Evolutionary conservation across 805 yeast genomes (phyloP).

Genomic region (Monosporozyma aquatica): DNA sequence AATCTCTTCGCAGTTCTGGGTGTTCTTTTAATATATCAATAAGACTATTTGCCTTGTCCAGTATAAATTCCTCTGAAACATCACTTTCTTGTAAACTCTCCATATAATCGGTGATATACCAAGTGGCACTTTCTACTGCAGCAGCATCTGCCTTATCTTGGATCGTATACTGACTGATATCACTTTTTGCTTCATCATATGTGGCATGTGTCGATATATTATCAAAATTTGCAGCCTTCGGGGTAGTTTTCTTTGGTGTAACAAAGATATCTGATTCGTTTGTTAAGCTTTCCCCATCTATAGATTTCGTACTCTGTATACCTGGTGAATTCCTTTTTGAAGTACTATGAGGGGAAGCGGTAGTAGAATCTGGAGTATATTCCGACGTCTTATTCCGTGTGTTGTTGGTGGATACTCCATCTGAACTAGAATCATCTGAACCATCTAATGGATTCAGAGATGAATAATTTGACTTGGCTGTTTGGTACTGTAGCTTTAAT

Average conservation of each 20-base stretch:
- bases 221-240: neutral
- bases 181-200: neutral
- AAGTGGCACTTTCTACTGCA: slow-evolving; percentile 25
- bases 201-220: neutral
- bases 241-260: neutral
- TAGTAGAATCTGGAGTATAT: neutral
- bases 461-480: slow-evolving; percentile 7
- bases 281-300: neutral
- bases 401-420: no score
- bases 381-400: no score
- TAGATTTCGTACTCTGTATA: neutral
- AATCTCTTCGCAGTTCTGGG: slow-evolving; percentile 55
- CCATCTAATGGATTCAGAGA: neutral
- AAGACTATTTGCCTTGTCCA: slow-evolving; percentile 58
- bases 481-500: slow-evolving; percentile 20
- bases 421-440: neutral
- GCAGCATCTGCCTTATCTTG: neutral
- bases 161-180: neutral
- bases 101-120: slow-evolving; percentile 30
- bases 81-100: slow-evolving; percentile 28
- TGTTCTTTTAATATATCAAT: slow-evolving; percentile 46
- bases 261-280: neutral
- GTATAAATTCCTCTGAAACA: slow-evolving; percentile 17
- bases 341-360: neutral
- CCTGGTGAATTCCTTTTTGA: neutral